phyloP scores from a whole-genome alignment of 2,329 filamentous ascomycete species.

The Incumbomyces delicatus region DNA sequence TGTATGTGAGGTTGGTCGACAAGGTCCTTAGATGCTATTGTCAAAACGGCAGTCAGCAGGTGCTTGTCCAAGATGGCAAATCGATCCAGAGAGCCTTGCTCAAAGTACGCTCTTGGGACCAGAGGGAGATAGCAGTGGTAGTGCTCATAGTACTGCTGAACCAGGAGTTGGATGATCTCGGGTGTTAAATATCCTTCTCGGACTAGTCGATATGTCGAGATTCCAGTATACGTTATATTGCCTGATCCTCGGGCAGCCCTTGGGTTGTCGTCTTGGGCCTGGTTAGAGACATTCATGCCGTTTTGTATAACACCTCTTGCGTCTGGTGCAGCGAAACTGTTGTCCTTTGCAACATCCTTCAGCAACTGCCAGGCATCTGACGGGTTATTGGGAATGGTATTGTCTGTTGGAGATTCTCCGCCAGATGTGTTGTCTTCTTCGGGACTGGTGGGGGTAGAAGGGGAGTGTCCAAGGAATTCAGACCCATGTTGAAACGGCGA shows the following conservation, averaged over 20 bases:
- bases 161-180: conserved; percentile 42
- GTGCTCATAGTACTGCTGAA: conserved; percentile 51
- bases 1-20: conserved; percentile 54
- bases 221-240: conserved; percentile 27
- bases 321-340: conserved; percentile 21
- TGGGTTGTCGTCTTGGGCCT: not conserved
- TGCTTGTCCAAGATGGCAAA: conserved; percentile 55
- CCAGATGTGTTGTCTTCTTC: conserved; percentile 32
- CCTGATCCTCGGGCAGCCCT: conserved; percentile 14
- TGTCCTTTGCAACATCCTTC: conserved; percentile 35
- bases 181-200: conserved; percentile 37
- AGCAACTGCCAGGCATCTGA: conserved; percentile 41
- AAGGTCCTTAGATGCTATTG: conserved; percentile 63
- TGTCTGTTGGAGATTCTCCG: conserved; percentile 28
- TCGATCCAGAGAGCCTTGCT: conserved; percentile 42
- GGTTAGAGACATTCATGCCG: conserved; percentile 10
- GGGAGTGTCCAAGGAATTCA: not conserved
- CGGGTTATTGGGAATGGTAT: conserved; percentile 35
- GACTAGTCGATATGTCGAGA: conserved; percentile 34
- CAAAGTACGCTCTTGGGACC: conserved; percentile 51
- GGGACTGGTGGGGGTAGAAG: not conserved
- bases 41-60: conserved; percentile 59
- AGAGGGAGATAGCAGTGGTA: conserved; percentile 64
- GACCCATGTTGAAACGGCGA: conserved; percentile 5
- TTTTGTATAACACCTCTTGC: conserved; percentile 20